Base-by-base conservation (phyloP, 2,329 filamentous ascomycete genomes). In the Teratosphaeria gauchensis region DNA sequence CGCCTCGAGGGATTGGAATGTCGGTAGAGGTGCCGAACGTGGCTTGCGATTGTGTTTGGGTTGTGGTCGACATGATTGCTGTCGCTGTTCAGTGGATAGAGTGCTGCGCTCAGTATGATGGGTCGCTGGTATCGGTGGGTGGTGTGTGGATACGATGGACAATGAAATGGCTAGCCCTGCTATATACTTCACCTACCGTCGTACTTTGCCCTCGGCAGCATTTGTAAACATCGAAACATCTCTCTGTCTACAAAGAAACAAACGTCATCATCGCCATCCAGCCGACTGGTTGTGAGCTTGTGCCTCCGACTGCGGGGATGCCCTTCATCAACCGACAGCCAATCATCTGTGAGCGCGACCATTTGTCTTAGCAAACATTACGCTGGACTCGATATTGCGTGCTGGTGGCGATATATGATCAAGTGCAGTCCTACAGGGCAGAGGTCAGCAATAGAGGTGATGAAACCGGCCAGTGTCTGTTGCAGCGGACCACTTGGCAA, bases 1-100 rank as follows among this genome's bases (percentile, higher is more conserved):
- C 77, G 62, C 88, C 88, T 59, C 83, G 76, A 19, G 83, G 81
- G 51, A 81, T 58, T 12, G 64, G 61, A 52, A 70, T 67, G 56
- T 69, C 63, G 32, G 55, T 58, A 19, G 64, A 60, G 35, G 58
- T 65, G 60, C 54, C 60, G 48, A 69, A 67, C 55, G 60, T 67
- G 54, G 61, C 56, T 46, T 63, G 62, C 4, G 65, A 65, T 56
- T 56, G 56, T 33, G 66, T 68, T 55, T 64, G 60, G 4, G 67
- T 69, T 16, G 63, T 65, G 51, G 64, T 67, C 16, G 65, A 46
- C 64, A 66, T 64, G 57, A 4, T 54, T 21, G 52, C 30, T 12
- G 51, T 16, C n/a, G n/a, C 21, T 21, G 9, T 11, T 30, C 8
- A 30, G 21, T 46, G 35, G 31, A 51, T 46, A 2, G 55, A 33